Percentiles rank a stretch among this genome's conserved stretches.
Conservation (phyloP, 176 grass and related monocot genomes). For the Secale cereale region DNA sequence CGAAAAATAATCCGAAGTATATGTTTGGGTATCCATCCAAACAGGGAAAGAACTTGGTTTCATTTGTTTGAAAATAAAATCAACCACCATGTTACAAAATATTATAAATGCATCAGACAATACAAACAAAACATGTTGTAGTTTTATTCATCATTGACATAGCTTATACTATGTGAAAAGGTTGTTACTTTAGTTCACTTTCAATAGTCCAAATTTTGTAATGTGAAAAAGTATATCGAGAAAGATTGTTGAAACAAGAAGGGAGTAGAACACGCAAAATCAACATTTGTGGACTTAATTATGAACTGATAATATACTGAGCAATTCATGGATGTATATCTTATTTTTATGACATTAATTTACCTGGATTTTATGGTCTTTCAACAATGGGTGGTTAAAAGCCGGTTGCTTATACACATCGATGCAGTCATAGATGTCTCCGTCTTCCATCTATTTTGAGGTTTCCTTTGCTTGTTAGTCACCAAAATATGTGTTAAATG, state of each 20-base stretch:
- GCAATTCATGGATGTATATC: background rate
- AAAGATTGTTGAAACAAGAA: background rate
- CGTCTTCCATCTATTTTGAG: background rate
- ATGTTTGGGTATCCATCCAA: background rate
- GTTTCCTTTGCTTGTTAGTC: background rate
- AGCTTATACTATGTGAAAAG: background rate
- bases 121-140: background rate
- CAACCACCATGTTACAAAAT: background rate
- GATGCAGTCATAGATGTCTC: slow-evolving; percentile 6
- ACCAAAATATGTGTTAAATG: background rate
- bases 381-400: background rate
- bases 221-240: background rate
- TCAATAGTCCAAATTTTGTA: background rate
- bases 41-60: slow-evolving; percentile 6
- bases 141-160: background rate
- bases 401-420: background rate
- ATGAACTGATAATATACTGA: background rate
- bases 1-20: background rate
- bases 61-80: background rate
- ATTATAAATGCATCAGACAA: too few species aligned
- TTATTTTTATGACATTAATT: background rate
- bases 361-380: slow-evolving; percentile 16
- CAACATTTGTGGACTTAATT: background rate
- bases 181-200: background rate
- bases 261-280: background rate